Evolutionary conservation across 495 filamentous ascomycete species (phyloP).

Genomic region (Hyaloscypha finlandica): DNA sequence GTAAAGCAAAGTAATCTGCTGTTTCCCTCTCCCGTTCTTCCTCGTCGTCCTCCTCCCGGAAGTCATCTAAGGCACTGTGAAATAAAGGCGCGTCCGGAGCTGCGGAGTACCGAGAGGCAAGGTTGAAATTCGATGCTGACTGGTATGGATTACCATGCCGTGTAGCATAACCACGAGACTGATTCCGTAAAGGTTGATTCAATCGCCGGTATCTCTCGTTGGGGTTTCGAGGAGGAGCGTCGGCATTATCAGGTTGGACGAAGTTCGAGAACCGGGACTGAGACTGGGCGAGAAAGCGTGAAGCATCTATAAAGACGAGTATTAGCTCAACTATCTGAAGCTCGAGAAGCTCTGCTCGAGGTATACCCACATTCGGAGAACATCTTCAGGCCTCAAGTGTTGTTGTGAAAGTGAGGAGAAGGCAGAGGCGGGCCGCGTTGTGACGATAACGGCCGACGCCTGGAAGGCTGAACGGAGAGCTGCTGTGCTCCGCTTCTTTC

Average conservation of each 20-base stretch:
- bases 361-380: conserved; percentile 93
- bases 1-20: conserved; percentile 88
- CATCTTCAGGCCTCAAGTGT: conserved; percentile 52
- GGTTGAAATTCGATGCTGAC: conserved; percentile 67
- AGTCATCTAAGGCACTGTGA: conserved; percentile 75
- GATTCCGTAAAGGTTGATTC: conserved; percentile 21
- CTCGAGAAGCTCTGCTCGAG: conserved; percentile 1
- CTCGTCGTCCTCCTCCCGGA: conserved; percentile 86
- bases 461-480: not conserved
- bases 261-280: conserved; percentile 77
- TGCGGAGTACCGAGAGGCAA: conserved; percentile 68
- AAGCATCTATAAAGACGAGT: conserved; percentile 70
- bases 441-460: conserved; percentile 12
- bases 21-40: conserved; percentile 89
- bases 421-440: not conserved
- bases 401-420: conserved; percentile 8
- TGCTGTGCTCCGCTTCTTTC: not conserved
- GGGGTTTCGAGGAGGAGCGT: conserved; percentile 42
- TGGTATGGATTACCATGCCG: conserved; percentile 69
- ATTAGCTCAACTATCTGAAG: not conserved
- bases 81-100: conserved; percentile 85
- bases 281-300: conserved; percentile 94
- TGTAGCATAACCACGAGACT: conserved; percentile 25
- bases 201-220: conserved; percentile 43
- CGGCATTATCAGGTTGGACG: conserved; percentile 60